Conservation (phyloP, 352 stramenopile genomes). For the Elongisporangium senticosum region DNA sequence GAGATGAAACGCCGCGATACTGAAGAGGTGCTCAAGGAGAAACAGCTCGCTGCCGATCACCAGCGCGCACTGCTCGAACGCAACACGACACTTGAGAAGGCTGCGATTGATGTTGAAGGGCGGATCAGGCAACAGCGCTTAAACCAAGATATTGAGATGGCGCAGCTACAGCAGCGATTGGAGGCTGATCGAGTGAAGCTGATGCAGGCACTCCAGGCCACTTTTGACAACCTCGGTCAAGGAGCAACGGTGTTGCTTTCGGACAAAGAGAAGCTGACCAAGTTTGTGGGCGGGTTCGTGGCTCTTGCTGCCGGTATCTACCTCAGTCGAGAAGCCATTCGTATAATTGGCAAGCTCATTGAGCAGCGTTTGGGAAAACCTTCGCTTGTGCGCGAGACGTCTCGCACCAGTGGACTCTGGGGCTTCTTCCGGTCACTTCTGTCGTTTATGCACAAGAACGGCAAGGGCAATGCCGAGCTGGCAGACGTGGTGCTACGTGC, state of each 20-base stretch:
- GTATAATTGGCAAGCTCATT: conserved; percentile 50
- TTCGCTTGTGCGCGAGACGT: conserved; percentile 68
- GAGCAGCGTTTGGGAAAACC: conserved; percentile 67
- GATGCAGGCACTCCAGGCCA: conserved; percentile 55
- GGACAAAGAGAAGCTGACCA: conserved; percentile 52
- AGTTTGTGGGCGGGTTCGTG: conserved; percentile 57
- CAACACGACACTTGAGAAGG: conserved; percentile 60
- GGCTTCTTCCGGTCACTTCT: conserved; percentile 31
- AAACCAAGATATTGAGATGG: conserved; percentile 74
- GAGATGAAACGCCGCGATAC: conserved; percentile 55
- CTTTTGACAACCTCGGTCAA: conserved; percentile 67
- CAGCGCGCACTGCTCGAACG: conserved; percentile 40
- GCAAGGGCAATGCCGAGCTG: conserved; percentile 34
- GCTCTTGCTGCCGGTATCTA: conserved; percentile 52
- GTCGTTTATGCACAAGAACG: conserved; percentile 8
- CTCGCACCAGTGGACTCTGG: conserved; percentile 34
- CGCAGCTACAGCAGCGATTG: conserved; percentile 46
- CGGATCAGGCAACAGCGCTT: conserved; percentile 61
- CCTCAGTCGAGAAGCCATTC: conserved; percentile 53
- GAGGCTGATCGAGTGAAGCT: conserved; percentile 62
- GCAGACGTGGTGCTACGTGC: conserved; percentile 53
- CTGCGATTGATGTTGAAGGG: conserved; percentile 53
- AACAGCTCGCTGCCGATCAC: conserved; percentile 42
- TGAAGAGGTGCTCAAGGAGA: conserved; percentile 52
- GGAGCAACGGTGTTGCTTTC: conserved; percentile 43